phyloP scores from a whole-genome alignment of 2,329 filamentous ascomycete species.

The Claviceps monticola region DNA sequence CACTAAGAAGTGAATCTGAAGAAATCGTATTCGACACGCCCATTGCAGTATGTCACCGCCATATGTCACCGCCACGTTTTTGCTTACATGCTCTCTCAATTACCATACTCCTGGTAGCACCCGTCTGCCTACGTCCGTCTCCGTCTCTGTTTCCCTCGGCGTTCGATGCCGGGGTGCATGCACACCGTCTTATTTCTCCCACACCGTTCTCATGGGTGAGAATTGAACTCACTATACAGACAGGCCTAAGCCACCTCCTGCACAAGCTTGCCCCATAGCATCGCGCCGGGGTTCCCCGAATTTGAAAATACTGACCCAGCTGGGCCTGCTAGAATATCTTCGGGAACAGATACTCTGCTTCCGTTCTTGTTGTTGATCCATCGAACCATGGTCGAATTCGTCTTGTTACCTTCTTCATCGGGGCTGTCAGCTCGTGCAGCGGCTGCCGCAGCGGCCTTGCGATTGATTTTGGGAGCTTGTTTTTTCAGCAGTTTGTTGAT shows the following conservation, averaged over 20 bases:
- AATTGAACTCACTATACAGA: neutral
- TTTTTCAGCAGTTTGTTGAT: constrained; percentile 85
- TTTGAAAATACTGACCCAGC: constrained; percentile 43
- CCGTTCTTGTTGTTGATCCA: constrained; percentile 58
- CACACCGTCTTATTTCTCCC: neutral
- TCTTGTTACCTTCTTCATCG: constrained; percentile 32
- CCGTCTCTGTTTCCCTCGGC: neutral
- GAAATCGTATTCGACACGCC: too few relatives aligned
- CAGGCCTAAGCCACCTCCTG: constrained; percentile 35
- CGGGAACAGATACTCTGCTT: constrained; percentile 48
- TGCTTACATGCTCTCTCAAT: too few relatives aligned
- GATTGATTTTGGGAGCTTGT: constrained; percentile 62
- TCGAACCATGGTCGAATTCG: constrained; percentile 50
- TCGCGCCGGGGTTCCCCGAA: constrained; percentile 14
- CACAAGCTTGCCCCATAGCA: constrained; percentile 34
- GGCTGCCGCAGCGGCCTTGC: constrained; percentile 30
- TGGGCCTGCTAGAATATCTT: constrained; percentile 52
- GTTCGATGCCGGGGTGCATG: neutral
- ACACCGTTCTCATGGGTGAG: neutral
- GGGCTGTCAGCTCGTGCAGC: constrained; percentile 32
- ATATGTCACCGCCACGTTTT: too few relatives aligned
- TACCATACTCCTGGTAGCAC: too few relatives aligned
- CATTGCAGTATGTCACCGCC: too few relatives aligned
- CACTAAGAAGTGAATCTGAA: neutral
- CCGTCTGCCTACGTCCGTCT: too few relatives aligned